These are phyloP conservation scores for Candida frijolesensis DNA, from an alignment of 1,139 yeast species.

Conservation along the genomic window DNA sequence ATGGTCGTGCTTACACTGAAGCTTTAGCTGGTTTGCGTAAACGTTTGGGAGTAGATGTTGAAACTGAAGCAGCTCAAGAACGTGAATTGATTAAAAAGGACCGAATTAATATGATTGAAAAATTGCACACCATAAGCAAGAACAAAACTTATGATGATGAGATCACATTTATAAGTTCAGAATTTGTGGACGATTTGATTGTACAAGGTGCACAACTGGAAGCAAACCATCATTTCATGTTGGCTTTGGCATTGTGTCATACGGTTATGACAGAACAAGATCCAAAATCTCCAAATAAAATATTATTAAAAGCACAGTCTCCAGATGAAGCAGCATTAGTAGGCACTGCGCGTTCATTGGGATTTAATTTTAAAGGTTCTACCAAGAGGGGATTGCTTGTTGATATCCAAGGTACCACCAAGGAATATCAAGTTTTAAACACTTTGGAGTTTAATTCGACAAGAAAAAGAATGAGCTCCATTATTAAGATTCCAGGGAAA, in stretches of 20 bases:
- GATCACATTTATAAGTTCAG: conserved; percentile 50
- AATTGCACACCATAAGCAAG: conserved; percentile 22
- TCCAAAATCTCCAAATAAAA: conserved; percentile 36
- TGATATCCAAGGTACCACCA: conserved; percentile 43
- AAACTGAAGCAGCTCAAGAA: conserved; percentile 45
- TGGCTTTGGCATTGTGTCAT: conserved; percentile 58
- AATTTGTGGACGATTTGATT: conserved; percentile 42
- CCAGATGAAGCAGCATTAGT: conserved; percentile 70
- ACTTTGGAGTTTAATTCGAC: conserved; percentile 57
- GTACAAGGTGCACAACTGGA: conserved; percentile 34
- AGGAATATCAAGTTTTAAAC: conserved; percentile 51
- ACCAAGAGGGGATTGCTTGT: conserved; percentile 49
- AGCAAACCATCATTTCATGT: conserved; percentile 53
- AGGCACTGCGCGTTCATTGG: conserved; percentile 59
- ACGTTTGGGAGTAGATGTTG: conserved; percentile 57
- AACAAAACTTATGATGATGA: conserved; percentile 39
- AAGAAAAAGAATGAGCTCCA: conserved; percentile 84
- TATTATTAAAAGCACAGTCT: conserved; percentile 57
- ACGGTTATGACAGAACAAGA: conserved; percentile 57
- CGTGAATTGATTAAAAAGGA: conserved; percentile 41
- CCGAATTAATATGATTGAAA: conserved; percentile 36
- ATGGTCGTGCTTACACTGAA: conserved; percentile 65
- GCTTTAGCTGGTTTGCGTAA: conserved; percentile 61
- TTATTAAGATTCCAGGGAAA: conserved; percentile 59
- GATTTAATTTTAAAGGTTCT: conserved; percentile 50